A percentile compares a stretch with the other conserved stretches of the same genome.
These are phyloP conservation scores for Epichloe hybrida DNA, from an alignment of 2,329 filamentous ascomycete species.

Conservation along the genomic window DNA sequence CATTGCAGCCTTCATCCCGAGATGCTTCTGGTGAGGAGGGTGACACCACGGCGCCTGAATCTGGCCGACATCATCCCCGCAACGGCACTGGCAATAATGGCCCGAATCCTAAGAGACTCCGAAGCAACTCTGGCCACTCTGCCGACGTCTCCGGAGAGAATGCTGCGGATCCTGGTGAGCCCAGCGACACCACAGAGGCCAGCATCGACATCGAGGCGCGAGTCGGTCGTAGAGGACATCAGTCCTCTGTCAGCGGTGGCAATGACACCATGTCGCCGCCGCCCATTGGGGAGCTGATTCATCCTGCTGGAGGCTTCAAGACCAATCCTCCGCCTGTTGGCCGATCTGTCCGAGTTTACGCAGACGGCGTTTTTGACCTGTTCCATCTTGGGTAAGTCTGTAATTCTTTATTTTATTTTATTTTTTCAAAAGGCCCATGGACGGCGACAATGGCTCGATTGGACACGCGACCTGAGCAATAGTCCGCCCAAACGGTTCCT, in stretches of 20 bases:
- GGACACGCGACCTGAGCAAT: neutral
- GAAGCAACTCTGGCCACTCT: constrained; percentile 46
- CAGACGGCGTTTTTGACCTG: constrained; percentile 93
- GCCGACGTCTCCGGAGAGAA: constrained; percentile 29
- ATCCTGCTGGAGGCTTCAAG: constrained; percentile 79
- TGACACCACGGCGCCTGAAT: constrained; percentile 56
- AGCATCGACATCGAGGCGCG: constrained; percentile 54
- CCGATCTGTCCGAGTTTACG: constrained; percentile 82
- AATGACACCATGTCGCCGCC: constrained; percentile 52
- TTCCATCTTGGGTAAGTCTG: constrained; percentile 84
- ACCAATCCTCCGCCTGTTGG: constrained; percentile 80
- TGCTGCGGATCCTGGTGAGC: constrained; percentile 51
- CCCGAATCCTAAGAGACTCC: constrained; percentile 64
- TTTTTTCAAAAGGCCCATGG: neutral
- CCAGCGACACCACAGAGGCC: constrained; percentile 54
- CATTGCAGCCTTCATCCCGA: constrained; percentile 56
- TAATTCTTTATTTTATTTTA: too few relatives aligned
- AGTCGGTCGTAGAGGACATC: constrained; percentile 40
- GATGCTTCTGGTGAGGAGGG: constrained; percentile 76
- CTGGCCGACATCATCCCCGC: constrained; percentile 43
- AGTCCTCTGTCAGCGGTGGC: constrained; percentile 29
- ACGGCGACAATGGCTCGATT: neutral
- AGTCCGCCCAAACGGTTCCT: neutral
- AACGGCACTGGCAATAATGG: constrained; percentile 35
- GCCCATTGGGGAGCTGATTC: constrained; percentile 64